phyloP scores from a whole-genome alignment of 306 rosid genomes.

The Corylus avellana region DNA sequence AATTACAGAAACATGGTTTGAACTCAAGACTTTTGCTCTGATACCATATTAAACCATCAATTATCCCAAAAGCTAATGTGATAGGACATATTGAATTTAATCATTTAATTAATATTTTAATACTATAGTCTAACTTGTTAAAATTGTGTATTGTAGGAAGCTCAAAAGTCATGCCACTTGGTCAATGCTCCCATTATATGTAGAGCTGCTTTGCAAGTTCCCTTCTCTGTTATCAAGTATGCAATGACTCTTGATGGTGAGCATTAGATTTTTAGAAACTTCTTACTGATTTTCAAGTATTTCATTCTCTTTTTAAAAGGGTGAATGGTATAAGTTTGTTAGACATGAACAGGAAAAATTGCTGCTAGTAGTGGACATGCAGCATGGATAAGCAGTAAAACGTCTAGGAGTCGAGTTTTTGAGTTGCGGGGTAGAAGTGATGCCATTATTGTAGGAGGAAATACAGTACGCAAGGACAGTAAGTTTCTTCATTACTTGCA shows the following conservation, averaged over 20 bases:
- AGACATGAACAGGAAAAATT: conserved; percentile 66
- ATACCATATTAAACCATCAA: too few species aligned
- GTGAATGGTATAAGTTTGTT: neutral
- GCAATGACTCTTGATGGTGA: conserved; percentile 99
- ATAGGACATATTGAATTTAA: too few species aligned
- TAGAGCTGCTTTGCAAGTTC: conserved; percentile 75
- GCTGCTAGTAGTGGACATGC: conserved; percentile 87
- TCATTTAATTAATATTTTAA: too few species aligned
- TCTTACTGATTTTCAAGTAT: neutral
- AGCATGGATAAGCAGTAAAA: conserved; percentile 80
- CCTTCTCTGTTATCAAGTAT: conserved; percentile 88
- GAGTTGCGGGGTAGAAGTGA: conserved; percentile 92
- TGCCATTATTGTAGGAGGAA: conserved; percentile 89
- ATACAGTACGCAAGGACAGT: conserved; percentile 84
- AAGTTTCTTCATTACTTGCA: conserved; percentile 37
- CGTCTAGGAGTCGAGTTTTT: conserved; percentile 69
- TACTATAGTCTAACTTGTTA: neutral
- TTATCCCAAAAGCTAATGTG: too few species aligned
- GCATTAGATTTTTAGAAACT: conserved; percentile 23
- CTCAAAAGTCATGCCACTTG: conserved; percentile 65
- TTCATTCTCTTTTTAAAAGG: neutral
- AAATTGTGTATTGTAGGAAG: conserved; percentile 55
- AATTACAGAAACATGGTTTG: too few species aligned
- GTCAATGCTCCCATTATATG: conserved; percentile 95
- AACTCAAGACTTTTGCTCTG: too few species aligned